Base-by-base conservation (phyloP, 495 filamentous ascomycete species). In the Margaritispora aquatica region DNA sequence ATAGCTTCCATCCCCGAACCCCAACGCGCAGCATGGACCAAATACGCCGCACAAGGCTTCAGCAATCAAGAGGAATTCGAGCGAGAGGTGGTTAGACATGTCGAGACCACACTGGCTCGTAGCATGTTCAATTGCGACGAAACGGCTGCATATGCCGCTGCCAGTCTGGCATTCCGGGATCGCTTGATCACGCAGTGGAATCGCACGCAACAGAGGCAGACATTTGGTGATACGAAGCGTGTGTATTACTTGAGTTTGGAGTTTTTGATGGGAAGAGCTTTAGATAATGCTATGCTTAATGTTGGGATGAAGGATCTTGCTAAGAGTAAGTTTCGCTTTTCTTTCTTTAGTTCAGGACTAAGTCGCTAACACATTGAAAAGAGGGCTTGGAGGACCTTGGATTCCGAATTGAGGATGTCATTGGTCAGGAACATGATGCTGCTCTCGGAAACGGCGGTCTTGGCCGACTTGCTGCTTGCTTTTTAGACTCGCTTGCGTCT, bases 101-200 rank as follows among this genome's bases (percentile, higher is more conserved):
- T 98, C 67, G 95, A 98, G 71, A 97, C 95, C 2, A 96, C 94
- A 1, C 80, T 98, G 57, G 94, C 95, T 62, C 90, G 94, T 17
- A 96, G 91, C 63, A 83, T 98, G 70, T 98, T 89, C 81, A 98
- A 98, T 74, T 97, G 95, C 76, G 94, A 98, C 78, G 95, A 98
- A 72, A 69, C 83, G 69, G 95, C 92, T 48, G 90, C 93, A 13
- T 98, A 98, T 73, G 84, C 89, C 15, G 95, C 93, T 49, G 87
- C 90, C 34, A 87, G 89, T 53, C 79, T 98, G 55, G 95, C 94
- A 23, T 89, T 98, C 72, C 82, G 95, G 65, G 94, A 98, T 72
- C 85, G 91, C 29, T 78, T 98, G 63, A 86, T 97, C 65, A 89
- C 94, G 63, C 88, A 95, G 57, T 98, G 94, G 94, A 97, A 97